Base-by-base conservation (phyloP, 495 filamentous ascomycete species). In the Aspergillus kassunensis region DNA sequence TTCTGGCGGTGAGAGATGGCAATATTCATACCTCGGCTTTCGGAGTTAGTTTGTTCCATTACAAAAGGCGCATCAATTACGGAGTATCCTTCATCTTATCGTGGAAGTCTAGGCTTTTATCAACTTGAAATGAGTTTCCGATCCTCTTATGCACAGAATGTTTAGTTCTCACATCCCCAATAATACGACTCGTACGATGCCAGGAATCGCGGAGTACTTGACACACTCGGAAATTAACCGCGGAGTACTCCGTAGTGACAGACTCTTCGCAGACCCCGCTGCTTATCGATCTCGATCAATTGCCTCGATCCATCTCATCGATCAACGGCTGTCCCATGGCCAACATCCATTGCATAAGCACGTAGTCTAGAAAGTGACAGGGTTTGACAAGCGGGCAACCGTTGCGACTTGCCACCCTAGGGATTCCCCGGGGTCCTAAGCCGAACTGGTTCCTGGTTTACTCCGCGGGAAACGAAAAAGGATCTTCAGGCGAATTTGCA, bases 381-480 rank as follows among this genome's bases (percentile, higher is more conserved):
- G 13, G 11, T 4, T 7, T 21, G 37, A 40, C 37, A 21, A 21
- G 37, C 6, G n/a, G n/a, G n/a, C n/a, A n/a, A 12, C 37, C 18
- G 16, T 21, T 23, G 39, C 18, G 21, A 41, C 10, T 23, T 21
- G 8, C 12, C 19, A n/a, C n/a, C n/a, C n/a, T n/a, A n/a, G n/a
- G n/a, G n/a, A 33, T 46, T 10, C 25, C n/a, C 27, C 33, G 16
- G 31, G 9, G 24, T 27, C 9, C 9, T 20, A 21, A 41, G 3
- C 16, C 3, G 27, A 8, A 20, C n/a, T 15, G 33, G 51, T 30
- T 34, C 36, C 44, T 36, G 45, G 40, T 35, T 18, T 48, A 49
- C 25, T n/a, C 52, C 52, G 52, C 52, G 52, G 52, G 30, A 55
- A 55, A 44, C 49, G 40, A 36, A 39, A 39, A 44, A 37, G 6